Evolutionary conservation across 352 stramenopile species (phyloP).

Genomic region (Pythium coloratum): DNA sequence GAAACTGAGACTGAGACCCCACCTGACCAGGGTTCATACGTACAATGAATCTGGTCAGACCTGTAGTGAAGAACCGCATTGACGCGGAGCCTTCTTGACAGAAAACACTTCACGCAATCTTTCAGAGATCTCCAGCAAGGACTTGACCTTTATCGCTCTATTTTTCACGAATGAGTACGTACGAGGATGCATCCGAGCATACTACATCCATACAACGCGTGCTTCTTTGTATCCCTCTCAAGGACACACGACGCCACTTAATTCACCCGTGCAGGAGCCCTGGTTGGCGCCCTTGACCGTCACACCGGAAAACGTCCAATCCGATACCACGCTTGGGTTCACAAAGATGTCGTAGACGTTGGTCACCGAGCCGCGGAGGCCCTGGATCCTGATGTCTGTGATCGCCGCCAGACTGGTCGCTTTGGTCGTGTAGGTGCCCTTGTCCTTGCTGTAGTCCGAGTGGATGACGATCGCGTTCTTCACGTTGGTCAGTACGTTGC

Average conservation of each 20-base stretch:
- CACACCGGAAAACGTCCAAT: constrained; percentile 1
- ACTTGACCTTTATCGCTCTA: no score
- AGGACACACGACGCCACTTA: not conserved
- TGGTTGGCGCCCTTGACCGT: not conserved
- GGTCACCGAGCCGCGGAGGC: constrained; percentile 27
- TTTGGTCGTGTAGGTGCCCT: constrained; percentile 29
- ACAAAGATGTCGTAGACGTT: constrained; percentile 38
- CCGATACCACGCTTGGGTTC: constrained; percentile 23
- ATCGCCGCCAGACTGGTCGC: constrained; percentile 32
- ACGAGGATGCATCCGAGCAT: no score
- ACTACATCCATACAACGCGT: no score
- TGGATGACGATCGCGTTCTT: constrained; percentile 37
- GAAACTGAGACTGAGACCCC: no score
- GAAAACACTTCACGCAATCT: no score
- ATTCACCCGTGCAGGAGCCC: not conserved
- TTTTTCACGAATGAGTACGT: no score
- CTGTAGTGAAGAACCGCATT: no score
- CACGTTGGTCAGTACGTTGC: constrained; percentile 30
- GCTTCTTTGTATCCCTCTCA: no score
- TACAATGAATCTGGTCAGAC: no score
- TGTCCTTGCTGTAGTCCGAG: constrained; percentile 38
- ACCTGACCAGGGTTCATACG: no score
- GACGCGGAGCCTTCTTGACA: no score
- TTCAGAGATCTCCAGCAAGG: no score
- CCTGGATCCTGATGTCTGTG: constrained; percentile 27